Evolutionary conservation across 352 stramenopile genomes (phyloP).

Genomic region (Phytophthora cactorum): DNA sequence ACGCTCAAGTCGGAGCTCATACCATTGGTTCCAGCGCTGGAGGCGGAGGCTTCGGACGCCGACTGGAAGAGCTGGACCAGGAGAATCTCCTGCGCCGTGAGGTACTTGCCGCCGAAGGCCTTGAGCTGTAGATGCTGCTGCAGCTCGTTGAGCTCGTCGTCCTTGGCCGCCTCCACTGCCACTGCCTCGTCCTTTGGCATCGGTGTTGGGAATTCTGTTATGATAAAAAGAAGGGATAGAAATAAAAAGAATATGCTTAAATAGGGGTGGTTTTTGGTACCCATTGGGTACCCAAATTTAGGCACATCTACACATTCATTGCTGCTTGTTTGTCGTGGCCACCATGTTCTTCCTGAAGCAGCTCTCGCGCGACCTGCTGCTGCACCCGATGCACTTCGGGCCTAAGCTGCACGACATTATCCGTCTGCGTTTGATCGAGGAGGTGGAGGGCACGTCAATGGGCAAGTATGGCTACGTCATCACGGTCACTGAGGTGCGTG

Average conservation of each 20-base stretch:
- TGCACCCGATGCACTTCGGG: slow-evolving; percentile 96
- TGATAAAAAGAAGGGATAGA: too few relatives aligned
- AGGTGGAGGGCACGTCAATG: slow-evolving; percentile 96
- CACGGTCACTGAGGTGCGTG: slow-evolving; percentile 95
- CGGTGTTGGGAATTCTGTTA: background rate
- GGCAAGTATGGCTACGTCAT: slow-evolving; percentile 98
- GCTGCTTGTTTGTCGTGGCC: background rate
- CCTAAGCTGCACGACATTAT: slow-evolving; percentile 97
- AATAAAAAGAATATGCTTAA: too few relatives aligned
- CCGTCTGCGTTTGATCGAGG: slow-evolving; percentile 94
- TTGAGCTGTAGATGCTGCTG: slow-evolving; percentile 82
- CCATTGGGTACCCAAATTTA: too few relatives aligned
- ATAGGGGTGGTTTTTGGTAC: too few relatives aligned
- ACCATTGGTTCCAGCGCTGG: slow-evolving; percentile 5
- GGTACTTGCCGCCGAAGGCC: slow-evolving; percentile 70
- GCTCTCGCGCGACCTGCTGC: slow-evolving; percentile 92
- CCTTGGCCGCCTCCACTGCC: slow-evolving; percentile 36
- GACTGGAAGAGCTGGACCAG: slow-evolving; percentile 72
- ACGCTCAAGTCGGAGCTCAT: slow-evolving; percentile 18
- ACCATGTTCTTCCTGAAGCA: slow-evolving; percentile 91
- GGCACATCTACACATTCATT: background rate
- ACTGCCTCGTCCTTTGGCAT: slow-evolving; percentile 40
- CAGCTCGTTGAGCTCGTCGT: slow-evolving; percentile 64
- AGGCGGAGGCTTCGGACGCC: slow-evolving; percentile 15
- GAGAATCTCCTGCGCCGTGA: slow-evolving; percentile 81